Evolutionary conservation across 306 rosid genomes (phyloP).

Genomic region (Ochetophila trinervis): DNA sequence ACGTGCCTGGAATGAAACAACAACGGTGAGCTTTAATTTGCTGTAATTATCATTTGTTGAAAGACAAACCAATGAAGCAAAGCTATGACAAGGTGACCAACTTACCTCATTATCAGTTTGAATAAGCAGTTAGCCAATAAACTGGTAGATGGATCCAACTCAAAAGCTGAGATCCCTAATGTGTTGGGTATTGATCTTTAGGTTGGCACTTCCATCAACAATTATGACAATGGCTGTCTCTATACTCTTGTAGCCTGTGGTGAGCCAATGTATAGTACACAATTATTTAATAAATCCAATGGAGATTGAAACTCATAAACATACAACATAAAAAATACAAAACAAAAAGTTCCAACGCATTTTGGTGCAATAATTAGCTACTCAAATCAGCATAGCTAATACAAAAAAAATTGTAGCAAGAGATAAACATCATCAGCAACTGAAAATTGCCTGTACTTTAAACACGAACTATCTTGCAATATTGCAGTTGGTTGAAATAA

Average conservation of each 20-base stretch:
- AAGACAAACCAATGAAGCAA: slow-evolving; percentile 6
- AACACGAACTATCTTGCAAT: too few species aligned
- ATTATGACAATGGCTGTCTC: slow-evolving; percentile 63
- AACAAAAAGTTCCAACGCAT: background rate
- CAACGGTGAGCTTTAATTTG: slow-evolving; percentile 4
- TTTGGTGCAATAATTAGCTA: slow-evolving; percentile 15
- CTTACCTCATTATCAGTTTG: slow-evolving; percentile 61
- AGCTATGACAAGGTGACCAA: slow-evolving; percentile 10
- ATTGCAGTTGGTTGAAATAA: too few species aligned
- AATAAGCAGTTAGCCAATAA: slow-evolving; percentile 76
- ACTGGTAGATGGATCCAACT: slow-evolving; percentile 72
- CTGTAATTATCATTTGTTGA: slow-evolving; percentile 6
- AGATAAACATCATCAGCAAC: background rate
- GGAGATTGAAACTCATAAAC: background rate
- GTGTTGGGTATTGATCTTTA: slow-evolving; percentile 53
- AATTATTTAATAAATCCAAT: background rate
- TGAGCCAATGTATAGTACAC: background rate
- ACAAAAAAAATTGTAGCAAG: background rate
- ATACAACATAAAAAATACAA: too few species aligned
- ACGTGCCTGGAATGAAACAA: slow-evolving; percentile 58
- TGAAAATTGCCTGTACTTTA: slow-evolving; percentile 1
- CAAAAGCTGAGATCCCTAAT: slow-evolving; percentile 57
- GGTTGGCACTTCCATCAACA: slow-evolving; percentile 46
- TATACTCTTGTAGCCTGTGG: slow-evolving; percentile 52
- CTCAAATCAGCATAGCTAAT: too few species aligned